phyloP scores from a whole-genome alignment of 768 basidiomycete genomes.

The Amanita fuliginea region DNA sequence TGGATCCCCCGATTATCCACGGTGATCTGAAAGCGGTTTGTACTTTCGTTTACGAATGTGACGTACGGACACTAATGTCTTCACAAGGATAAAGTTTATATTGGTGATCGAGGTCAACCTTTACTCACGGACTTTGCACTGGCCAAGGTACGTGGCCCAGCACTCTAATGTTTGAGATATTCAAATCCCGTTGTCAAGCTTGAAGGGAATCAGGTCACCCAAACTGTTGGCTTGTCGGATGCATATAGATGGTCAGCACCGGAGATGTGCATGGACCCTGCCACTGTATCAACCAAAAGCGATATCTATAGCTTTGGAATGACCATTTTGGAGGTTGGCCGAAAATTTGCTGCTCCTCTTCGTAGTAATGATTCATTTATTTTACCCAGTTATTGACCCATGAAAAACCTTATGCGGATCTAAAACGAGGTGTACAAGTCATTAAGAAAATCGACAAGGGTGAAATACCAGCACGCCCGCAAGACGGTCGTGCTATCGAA shows the following conservation, averaged over 20 bases:
- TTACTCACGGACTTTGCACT: slow-evolving; percentile 3
- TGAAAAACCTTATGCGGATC: slow-evolving; percentile 1
- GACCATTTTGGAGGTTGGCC: slow-evolving; percentile 2
- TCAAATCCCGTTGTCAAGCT: neutral
- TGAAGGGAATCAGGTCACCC: neutral
- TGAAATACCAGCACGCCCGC: slow-evolving; percentile 10
- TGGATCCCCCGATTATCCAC: slow-evolving; percentile 4
- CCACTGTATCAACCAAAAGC: slow-evolving; percentile 3
- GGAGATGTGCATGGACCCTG: slow-evolving; percentile 1
- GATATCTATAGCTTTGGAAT: slow-evolving; percentile 5
- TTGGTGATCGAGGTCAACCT: slow-evolving; percentile 2
- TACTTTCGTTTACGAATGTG: neutral
- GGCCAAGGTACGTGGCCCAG: neutral
- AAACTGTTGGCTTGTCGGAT: neutral
- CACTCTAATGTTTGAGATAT: neutral
- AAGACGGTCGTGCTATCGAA: slow-evolving; percentile 5
- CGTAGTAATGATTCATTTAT: neutral
- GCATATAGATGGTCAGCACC: slow-evolving; percentile 4
- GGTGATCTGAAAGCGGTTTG: slow-evolving; percentile 5
- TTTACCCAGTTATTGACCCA: slow-evolving; percentile 1
- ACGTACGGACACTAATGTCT: neutral
- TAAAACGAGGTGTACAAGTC: neutral
- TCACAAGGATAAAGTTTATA: neutral
- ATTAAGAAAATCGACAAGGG: slow-evolving; percentile 6
- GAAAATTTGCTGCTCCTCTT: too few species aligned